Evolutionary conservation across 257 asterid species (phyloP).

Genomic region (Knoxia roxburghii): DNA sequence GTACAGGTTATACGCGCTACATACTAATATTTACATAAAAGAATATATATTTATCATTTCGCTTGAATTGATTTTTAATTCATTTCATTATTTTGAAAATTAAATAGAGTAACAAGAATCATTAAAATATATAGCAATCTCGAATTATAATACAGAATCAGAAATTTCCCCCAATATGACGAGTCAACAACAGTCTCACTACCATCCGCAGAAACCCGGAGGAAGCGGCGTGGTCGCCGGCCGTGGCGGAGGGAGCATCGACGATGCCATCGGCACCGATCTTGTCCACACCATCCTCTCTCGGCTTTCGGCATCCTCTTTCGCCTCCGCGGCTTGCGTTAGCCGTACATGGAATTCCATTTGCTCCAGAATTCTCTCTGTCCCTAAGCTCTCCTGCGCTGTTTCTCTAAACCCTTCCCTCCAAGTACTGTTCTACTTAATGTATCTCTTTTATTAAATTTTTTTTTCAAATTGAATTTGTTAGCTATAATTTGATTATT

Average conservation of each 20-base stretch:
- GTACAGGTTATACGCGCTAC: no score
- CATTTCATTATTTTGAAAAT: no score
- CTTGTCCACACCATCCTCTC: slow-evolving; percentile 46
- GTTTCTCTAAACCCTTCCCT: slow-evolving; percentile 52
- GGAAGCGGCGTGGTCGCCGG: background rate
- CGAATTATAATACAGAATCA: no score
- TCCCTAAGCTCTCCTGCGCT: slow-evolving; percentile 63
- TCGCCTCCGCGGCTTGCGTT: slow-evolving; percentile 76
- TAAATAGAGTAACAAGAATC: no score
- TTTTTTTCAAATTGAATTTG: background rate
- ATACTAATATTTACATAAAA: no score
- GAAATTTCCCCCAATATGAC: no score
- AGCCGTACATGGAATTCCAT: slow-evolving; percentile 66
- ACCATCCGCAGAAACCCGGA: background rate
- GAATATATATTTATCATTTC: no score
- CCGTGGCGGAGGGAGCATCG: slow-evolving; percentile 7
- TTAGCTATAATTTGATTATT: background rate
- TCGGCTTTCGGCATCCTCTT: slow-evolving; percentile 62
- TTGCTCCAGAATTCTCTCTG: slow-evolving; percentile 52
- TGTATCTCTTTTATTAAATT: no score
- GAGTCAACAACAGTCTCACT: background rate
- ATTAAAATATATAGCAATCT: no score
- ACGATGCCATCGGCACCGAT: slow-evolving; percentile 53
- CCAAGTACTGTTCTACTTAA: slow-evolving; percentile 25
- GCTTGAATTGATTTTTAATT: no score